These are phyloP conservation scores for Silene vulgaris DNA, from an alignment of 179 eudicot species.

Conservation along the genomic window DNA sequence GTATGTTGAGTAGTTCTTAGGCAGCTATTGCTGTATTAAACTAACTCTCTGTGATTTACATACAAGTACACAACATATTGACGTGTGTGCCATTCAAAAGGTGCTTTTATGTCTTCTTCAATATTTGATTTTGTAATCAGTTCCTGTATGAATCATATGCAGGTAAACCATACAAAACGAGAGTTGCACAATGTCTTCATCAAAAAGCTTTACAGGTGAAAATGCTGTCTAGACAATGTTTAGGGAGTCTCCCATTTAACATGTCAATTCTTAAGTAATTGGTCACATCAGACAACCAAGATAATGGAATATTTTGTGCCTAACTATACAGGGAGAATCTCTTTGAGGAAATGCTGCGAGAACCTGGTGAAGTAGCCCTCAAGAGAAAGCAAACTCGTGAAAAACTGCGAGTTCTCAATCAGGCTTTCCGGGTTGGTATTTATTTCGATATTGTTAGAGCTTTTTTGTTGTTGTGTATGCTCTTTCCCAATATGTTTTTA, in stretches of 20 bases:
- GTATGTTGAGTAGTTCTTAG: not conserved
- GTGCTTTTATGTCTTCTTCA: not conserved
- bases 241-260: not conserved
- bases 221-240: not conserved
- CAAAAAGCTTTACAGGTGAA: slow-evolving; percentile 80
- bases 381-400: slow-evolving; percentile 85
- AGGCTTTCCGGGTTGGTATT: slow-evolving; percentile 66
- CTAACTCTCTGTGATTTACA: not conserved
- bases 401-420: slow-evolving; percentile 70
- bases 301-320: slow-evolving; percentile 9
- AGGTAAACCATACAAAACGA: slow-evolving; percentile 94
- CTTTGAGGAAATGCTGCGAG: slow-evolving; percentile 84
- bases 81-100: not conserved
- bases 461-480: not conserved
- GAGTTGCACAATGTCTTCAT: slow-evolving; percentile 95
- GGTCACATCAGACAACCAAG: not conserved
- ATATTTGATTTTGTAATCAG: not conserved
- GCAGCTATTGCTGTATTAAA: not conserved
- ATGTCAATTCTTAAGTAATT: not conserved
- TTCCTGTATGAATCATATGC: slow-evolving; percentile 21
- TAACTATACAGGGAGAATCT: slow-evolving; percentile 60
- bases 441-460: not conserved
- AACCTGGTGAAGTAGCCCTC: slow-evolving; percentile 75
- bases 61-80: not conserved
- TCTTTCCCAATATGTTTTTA: not conserved